Percentiles rank a stretch among this genome's conserved stretches.
Conservation (phyloP, 2,329 filamentous ascomycete genomes). For the Colletotrichum liriopes region DNA sequence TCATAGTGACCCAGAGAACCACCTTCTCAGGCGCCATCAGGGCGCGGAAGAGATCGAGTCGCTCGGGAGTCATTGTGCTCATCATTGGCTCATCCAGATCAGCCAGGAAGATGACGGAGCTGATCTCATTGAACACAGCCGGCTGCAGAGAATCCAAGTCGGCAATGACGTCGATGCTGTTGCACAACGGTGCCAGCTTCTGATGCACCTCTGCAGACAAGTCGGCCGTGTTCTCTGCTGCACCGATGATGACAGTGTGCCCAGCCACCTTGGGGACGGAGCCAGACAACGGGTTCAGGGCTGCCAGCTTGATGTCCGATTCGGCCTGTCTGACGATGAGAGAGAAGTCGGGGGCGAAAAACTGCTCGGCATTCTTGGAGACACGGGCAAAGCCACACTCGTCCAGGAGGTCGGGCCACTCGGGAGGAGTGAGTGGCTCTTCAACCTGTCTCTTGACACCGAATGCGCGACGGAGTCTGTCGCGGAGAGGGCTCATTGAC, state of each 20-base stretch:
- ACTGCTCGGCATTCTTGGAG: constrained; percentile 52
- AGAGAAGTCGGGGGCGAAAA: constrained; percentile 51
- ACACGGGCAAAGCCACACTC: constrained; percentile 52
- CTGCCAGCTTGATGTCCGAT: constrained; percentile 44
- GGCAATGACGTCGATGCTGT: constrained; percentile 37
- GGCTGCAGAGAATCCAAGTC: constrained; percentile 48
- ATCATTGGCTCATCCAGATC: constrained; percentile 48
- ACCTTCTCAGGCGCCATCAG: constrained; percentile 42
- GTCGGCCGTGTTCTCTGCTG: constrained; percentile 39
- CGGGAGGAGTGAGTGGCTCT: constrained; percentile 47
- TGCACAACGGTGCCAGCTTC: constrained; percentile 46
- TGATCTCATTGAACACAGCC: constrained; percentile 40
- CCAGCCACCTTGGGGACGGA: constrained; percentile 40
- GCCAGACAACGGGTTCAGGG: constrained; percentile 41
- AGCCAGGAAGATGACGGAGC: constrained; percentile 38
- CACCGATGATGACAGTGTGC: constrained; percentile 53
- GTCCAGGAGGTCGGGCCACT: constrained; percentile 54
- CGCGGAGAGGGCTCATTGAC: constrained; percentile 43
- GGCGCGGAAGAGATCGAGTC: constrained; percentile 43
- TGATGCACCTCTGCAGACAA: constrained; percentile 45
- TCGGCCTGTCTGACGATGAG: constrained; percentile 57
- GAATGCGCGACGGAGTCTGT: constrained; percentile 42
- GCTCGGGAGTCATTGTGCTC: constrained; percentile 52
- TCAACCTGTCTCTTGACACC: background rate
- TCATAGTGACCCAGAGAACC: constrained; percentile 47